Conservation (phyloP, 306 rosid genomes). For the apple (Malus domestica) region ASM211411v1 NC_041803.1:27779501-27780000, state of each 20-base stretch:
- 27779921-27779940: constrained; percentile 97
- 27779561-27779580: no score
- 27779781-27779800: not conserved
- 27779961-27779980: constrained; percentile 99
- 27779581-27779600: no score
- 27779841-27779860: constrained; percentile 13
- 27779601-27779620: not conserved
- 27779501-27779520: no score
- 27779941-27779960: constrained; percentile 97
- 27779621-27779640: not conserved
- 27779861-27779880: constrained; percentile 45
- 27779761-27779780: not conserved
- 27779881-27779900: constrained; percentile 92
- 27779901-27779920: constrained; percentile 98
- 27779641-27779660: not conserved
- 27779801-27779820: not conserved
- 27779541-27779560: no score
- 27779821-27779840: not conserved
- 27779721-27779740: not conserved
- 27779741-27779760: not conserved
- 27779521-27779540: no score
- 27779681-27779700: not conserved
- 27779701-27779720: not conserved
- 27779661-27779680: not conserved
- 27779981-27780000: constrained; percentile 98